Conservation (phyloP, 169 alveolate genomes). For the Cryptosporidium viatorum region DNA sequence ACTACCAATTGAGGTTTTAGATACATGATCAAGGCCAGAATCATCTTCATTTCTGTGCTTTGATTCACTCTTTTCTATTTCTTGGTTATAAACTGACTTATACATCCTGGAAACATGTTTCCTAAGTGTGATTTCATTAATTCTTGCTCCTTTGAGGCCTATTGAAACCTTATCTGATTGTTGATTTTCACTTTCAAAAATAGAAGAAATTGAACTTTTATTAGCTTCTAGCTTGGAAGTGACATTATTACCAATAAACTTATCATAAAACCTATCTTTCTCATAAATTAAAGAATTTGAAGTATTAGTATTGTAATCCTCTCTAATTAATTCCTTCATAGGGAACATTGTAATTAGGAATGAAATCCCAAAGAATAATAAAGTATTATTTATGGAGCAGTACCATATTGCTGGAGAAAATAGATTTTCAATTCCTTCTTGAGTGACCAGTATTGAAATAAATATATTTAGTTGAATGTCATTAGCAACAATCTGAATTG, state of each 20-base stretch:
- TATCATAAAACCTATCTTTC: neutral
- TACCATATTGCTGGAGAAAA: slow-evolving; percentile 71
- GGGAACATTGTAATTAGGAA: slow-evolving; percentile 68
- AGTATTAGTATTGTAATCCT: neutral
- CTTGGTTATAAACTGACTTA: slow-evolving; percentile 8
- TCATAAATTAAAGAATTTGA: neutral
- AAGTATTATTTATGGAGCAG: slow-evolving; percentile 51
- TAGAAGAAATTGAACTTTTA: neutral
- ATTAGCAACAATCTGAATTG: slow-evolving; percentile 61
- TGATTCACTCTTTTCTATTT: neutral
- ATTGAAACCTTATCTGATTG: neutral
- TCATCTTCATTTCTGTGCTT: neutral
- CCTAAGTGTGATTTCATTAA: neutral
- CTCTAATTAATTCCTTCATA: neutral
- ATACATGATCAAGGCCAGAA: too few relatives aligned
- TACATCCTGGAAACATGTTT: slow-evolving; percentile 15
- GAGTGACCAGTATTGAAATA: slow-evolving; percentile 39
- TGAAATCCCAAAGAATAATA: slow-evolving; percentile 60
- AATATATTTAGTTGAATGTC: slow-evolving; percentile 57
- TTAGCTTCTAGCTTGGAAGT: neutral
- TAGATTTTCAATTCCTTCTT: slow-evolving; percentile 35
- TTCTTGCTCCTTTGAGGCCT: neutral
- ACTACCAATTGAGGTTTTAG: neutral
- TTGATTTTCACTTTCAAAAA: neutral
- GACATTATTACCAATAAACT: neutral